These are phyloP conservation scores for Sphagnum tenellum DNA, from an alignment of 225 moss, liverwort and hornwort species.

Conservation along the genomic window DNA sequence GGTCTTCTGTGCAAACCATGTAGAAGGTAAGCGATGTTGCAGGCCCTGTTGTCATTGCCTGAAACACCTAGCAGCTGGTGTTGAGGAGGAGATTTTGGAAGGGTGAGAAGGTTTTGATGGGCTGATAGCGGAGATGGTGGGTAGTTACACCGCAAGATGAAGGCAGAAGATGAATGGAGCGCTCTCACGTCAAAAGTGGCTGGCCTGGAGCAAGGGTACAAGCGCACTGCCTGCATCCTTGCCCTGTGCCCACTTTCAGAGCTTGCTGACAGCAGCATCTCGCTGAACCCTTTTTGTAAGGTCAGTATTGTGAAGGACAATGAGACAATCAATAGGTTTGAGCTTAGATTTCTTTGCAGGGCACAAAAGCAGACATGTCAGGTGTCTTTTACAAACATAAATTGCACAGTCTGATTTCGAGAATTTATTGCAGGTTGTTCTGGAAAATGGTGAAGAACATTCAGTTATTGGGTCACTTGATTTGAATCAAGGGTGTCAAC, in stretches of 20 bases:
- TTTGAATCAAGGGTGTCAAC: slow-evolving; percentile 40
- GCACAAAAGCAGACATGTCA: too few relatives aligned
- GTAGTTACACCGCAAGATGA: slow-evolving; percentile 61
- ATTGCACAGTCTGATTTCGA: too few relatives aligned
- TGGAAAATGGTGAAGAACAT: slow-evolving; percentile 28
- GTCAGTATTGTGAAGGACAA: slow-evolving; percentile 6
- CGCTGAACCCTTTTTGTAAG: slow-evolving; percentile 43
- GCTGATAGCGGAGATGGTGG: slow-evolving; percentile 10
- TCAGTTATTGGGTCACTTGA: slow-evolving; percentile 47
- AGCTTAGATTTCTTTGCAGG: too few relatives aligned
- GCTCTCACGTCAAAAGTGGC: slow-evolving; percentile 45
- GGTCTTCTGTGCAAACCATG: background rate
- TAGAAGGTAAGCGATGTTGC: too few relatives aligned
- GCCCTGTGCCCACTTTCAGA: slow-evolving; percentile 29
- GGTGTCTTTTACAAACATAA: too few relatives aligned
- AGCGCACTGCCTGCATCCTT: slow-evolving; percentile 40
- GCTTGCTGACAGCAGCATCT: slow-evolving; percentile 16
- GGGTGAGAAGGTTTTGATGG: slow-evolving; percentile 7
- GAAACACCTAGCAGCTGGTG: background rate
- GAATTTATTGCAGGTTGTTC: slow-evolving; percentile 18
- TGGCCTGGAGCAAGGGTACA: slow-evolving; percentile 54
- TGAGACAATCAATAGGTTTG: too few relatives aligned
- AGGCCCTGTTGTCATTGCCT: background rate
- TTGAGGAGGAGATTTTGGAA: too few relatives aligned
- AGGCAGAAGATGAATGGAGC: slow-evolving; percentile 48